A percentile compares a stretch with the other conserved stretches of the same genome.
Evolutionary conservation across 1,284 basidiomycete genomes (phyloP).

Genomic region (Trichosporon asahii): DNA sequence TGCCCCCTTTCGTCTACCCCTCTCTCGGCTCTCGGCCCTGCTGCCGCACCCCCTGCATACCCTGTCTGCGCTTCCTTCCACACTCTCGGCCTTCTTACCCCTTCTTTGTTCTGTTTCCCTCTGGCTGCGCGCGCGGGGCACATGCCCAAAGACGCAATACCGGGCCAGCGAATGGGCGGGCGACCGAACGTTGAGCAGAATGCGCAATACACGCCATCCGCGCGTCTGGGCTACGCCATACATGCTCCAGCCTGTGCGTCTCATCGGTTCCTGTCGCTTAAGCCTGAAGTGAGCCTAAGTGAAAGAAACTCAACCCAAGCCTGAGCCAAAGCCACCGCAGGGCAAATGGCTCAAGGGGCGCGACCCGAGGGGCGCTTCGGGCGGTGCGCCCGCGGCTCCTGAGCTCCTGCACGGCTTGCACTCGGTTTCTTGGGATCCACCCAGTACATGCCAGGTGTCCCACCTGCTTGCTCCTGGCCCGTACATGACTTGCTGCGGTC

Average conservation of each 20-base stretch:
- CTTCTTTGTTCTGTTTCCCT: conserved; percentile 1
- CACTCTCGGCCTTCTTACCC: conserved; percentile 5
- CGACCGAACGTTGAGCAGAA: no score
- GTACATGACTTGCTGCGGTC: background rate
- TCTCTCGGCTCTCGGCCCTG: background rate
- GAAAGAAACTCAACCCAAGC: conserved; percentile 11
- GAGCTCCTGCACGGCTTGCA: background rate
- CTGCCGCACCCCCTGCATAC: background rate
- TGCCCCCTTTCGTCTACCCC: background rate
- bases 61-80: conserved; percentile 3
- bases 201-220: background rate
- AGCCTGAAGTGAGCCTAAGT: conserved; percentile 8
- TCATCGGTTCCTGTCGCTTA: conserved; percentile 8
- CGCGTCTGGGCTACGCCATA: background rate
- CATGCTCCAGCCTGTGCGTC: conserved; percentile 2
- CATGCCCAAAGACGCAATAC: background rate
- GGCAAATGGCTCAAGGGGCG: no score
- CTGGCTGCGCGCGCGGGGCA: background rate
- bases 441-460: no score
- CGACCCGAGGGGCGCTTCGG: no score
- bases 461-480: no score
- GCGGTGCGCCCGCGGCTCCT: no score
- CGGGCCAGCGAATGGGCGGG: background rate
- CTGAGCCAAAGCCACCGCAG: conserved; percentile 3
- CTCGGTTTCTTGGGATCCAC: background rate